Conservation (phyloP, 371 early-diverging fungal species). For the Apophysomyces ossiformis region DNA sequence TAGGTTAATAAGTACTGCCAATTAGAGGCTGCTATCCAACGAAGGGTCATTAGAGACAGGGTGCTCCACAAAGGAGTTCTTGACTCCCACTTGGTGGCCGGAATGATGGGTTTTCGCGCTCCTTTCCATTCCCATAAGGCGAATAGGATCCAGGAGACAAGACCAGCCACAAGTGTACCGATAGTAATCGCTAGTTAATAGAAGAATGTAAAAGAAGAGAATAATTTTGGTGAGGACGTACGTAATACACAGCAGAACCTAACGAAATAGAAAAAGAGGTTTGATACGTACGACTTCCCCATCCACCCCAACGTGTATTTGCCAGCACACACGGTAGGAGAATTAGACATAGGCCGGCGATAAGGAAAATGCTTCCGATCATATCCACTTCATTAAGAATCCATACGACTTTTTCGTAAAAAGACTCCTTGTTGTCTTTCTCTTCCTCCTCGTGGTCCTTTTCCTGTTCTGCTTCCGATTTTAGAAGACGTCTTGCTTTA, state of each 20-base stretch:
- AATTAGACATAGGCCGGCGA: constrained; percentile 37
- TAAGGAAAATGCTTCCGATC: constrained; percentile 46
- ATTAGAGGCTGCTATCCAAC: constrained; percentile 44
- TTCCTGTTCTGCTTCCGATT: not conserved
- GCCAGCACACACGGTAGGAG: constrained; percentile 50
- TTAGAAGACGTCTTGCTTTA: constrained; percentile 15
- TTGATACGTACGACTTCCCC: constrained; percentile 25
- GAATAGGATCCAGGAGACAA: constrained; percentile 9
- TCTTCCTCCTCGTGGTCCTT: not conserved
- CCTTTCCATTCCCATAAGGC: constrained; percentile 43
- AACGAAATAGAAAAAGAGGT: no score
- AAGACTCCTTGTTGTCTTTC: not conserved
- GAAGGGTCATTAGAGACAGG: constrained; percentile 41
- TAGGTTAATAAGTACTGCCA: constrained; percentile 47
- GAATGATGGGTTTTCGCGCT: constrained; percentile 51
- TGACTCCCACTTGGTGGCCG: constrained; percentile 48
- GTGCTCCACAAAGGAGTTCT: constrained; percentile 50
- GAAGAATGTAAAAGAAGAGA: not conserved
- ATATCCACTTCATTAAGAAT: constrained; percentile 42
- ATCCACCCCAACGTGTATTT: constrained; percentile 40
- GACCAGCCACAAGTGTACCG: constrained; percentile 21
- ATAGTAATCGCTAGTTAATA: constrained; percentile 11
- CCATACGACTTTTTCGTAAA: constrained; percentile 25
- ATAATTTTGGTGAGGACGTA: no score
- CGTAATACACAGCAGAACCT: no score